Percentiles rank a stretch among this genome's conserved stretches.
phyloP scores from a whole-genome alignment of 169 alveolate species.

The Plasmodium reichenowi region DNA sequence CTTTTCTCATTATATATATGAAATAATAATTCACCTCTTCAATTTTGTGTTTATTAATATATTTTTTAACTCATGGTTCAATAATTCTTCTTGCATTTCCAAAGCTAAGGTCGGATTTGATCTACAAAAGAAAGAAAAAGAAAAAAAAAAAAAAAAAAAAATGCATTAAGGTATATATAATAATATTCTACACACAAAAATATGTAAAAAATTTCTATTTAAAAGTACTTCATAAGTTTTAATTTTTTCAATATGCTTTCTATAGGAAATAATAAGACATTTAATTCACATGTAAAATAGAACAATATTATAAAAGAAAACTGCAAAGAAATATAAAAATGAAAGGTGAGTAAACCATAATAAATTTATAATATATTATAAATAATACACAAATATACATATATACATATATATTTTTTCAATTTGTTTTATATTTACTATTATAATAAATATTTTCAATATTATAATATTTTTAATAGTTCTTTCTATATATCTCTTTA shows the following conservation, averaged over 20 bases:
- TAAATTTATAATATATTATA: not conserved
- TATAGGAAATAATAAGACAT: constrained; percentile 44
- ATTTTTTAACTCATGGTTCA: constrained; percentile 56
- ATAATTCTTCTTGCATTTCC: constrained; percentile 66
- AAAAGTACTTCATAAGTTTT: constrained; percentile 60
- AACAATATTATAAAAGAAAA: constrained; percentile 53
- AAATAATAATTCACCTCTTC: constrained; percentile 16
- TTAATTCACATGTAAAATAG: constrained; percentile 48
- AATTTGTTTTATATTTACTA: constrained; percentile 17
- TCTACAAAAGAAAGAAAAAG: not conserved
- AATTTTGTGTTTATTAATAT: constrained; percentile 33
- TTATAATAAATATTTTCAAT: constrained; percentile 36
- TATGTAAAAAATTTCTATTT: not conserved
- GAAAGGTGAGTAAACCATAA: not conserved
- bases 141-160: not conserved
- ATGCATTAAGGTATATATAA: not conserved
- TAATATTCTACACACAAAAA: not conserved
- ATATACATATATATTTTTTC: not conserved
- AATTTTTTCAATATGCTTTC: constrained; percentile 65
- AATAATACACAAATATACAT: too few species aligned
- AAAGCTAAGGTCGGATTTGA: constrained; percentile 58
- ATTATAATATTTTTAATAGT: constrained; percentile 30
- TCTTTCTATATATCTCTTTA: constrained; percentile 25
- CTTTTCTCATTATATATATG: too few species aligned
- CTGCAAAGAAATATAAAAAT: constrained; percentile 2